These are phyloP conservation scores for Kurtzmaniella natalensis DNA, from an alignment of 1,139 yeast species.

Conservation along the genomic window DNA sequence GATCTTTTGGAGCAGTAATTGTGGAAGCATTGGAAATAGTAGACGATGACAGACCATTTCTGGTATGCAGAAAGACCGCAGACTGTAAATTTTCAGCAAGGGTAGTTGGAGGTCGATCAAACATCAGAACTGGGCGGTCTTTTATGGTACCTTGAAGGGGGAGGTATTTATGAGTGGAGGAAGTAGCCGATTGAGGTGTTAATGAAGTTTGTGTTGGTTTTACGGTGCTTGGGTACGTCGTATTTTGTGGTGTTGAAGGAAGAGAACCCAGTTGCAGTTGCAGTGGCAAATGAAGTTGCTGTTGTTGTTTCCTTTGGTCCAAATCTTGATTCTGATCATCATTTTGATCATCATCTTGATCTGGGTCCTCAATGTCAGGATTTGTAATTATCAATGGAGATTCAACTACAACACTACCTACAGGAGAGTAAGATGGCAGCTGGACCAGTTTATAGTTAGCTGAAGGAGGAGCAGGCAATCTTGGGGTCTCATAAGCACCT, in stretches of 20 bases:
- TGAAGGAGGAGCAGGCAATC: neutral
- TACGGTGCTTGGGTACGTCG: neutral
- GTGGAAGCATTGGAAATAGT: constrained; percentile 29
- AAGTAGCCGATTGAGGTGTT: neutral
- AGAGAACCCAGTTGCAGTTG: neutral
- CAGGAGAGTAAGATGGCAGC: neutral
- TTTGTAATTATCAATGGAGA: constrained; percentile 8
- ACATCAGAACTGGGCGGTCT: neutral
- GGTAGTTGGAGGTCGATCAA: neutral
- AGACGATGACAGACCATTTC: constrained; percentile 38
- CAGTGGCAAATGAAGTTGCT: neutral
- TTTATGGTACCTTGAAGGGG: constrained; percentile 4
- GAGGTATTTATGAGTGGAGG: neutral
- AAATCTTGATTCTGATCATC: constrained; percentile 1
- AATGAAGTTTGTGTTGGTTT: neutral
- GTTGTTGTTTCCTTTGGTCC: neutral
- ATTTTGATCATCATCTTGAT: constrained; percentile 6
- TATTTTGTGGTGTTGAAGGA: constrained; percentile 1
- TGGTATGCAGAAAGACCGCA: constrained; percentile 17
- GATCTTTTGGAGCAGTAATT: constrained; percentile 32
- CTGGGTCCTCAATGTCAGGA: too few species aligned
- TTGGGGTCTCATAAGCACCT: constrained; percentile 20
- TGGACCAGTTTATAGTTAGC: constrained; percentile 8
- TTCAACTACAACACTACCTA: constrained; percentile 13
- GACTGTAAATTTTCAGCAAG: neutral